Base-by-base conservation (phyloP, 257 asterid species). In the Anisodus acutangulus region DNA sequence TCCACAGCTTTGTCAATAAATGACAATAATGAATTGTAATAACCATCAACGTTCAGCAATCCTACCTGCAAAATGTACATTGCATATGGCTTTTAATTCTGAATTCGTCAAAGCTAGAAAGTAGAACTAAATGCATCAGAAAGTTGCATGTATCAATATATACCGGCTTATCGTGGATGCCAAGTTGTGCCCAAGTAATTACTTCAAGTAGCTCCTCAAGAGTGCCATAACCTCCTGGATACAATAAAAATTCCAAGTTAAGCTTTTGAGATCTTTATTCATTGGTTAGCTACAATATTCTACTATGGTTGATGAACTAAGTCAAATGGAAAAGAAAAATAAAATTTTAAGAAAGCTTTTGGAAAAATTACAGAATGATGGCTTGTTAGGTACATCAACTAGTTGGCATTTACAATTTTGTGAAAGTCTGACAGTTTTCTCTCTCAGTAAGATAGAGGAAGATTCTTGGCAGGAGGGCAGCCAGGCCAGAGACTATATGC, bases 161-260 rank as follows among this genome's bases (percentile, higher is more conserved):
- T 95, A 95, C 99, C 91, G 99, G 99, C 89, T 95, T 95, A 83
- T 95, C 98, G 84, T 95, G 98, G 86, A 95, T 95, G 67, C 99
- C 99, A 39, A 95, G 99, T 83, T 95, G 99, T 68, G 99, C 98
- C 99, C 99, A 95, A 4, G 99, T 95, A 90, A 95, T 95, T 62
- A 94, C 99, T 90, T 95, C 99, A 41, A 95, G 98, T 82, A 95
- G 86, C 87, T 95, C 98, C 94, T 95, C 99, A 64, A 95, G 91
- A 43, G 99, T 95, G 80, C 99, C 99, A 93, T 95, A 95, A 70
- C 99, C 99, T 86, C 99, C 99, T 95, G 91, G 58, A 84, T 59
- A 39, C 82, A 84, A 81, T 54, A 22, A 10, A 82, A 54, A 70
- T 41, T 70, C 7, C 17, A 70, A 8, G 55, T 9, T 16, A 43